phyloP scores from a whole-genome alignment of 2,329 filamentous ascomycete species.

The Aspergillus intermedius region DNA sequence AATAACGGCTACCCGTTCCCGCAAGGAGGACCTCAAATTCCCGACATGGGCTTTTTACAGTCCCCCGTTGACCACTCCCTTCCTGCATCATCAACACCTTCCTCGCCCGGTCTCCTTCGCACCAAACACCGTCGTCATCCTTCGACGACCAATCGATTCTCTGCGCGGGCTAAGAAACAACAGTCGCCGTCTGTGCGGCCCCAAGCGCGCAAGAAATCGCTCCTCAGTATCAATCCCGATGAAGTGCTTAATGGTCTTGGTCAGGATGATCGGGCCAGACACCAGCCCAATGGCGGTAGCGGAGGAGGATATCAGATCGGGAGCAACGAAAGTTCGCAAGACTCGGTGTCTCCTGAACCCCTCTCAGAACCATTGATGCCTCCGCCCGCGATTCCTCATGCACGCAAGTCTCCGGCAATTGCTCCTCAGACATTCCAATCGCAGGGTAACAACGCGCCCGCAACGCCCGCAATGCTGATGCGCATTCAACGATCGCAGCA shows the following conservation, averaged over 20 bases:
- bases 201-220: slow-evolving; percentile 31
- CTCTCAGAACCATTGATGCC: slow-evolving; percentile 47
- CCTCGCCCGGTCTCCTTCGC: slow-evolving; percentile 29
- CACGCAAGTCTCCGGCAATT: slow-evolving; percentile 36
- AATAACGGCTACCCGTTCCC: slow-evolving; percentile 29
- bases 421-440: slow-evolving; percentile 24
- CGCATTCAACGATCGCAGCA: slow-evolving; percentile 52
- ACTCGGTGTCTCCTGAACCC: slow-evolving; percentile 45
- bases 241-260: slow-evolving; percentile 30
- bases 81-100: slow-evolving; percentile 24
- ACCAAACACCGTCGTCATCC: slow-evolving; percentile 33
- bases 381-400: slow-evolving; percentile 40
- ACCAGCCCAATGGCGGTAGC: slow-evolving; percentile 21
- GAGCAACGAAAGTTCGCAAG: slow-evolving; percentile 41
- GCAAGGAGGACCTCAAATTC: slow-evolving; percentile 21
- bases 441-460: slow-evolving; percentile 49
- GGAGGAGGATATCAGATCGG: slow-evolving; percentile 23
- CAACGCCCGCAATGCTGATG: slow-evolving; percentile 86
- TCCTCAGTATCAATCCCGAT: slow-evolving; percentile 26
- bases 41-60: slow-evolving; percentile 36
- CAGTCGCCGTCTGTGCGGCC: slow-evolving; percentile 41
- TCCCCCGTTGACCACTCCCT: slow-evolving; percentile 37
- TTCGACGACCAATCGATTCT: slow-evolving; percentile 27
- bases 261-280: slow-evolving; percentile 29
- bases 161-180: slow-evolving; percentile 32